phyloP scores from a whole-genome alignment of 2,329 filamentous ascomycete genomes.

The Pseudogymnoascus sp. region DNA sequence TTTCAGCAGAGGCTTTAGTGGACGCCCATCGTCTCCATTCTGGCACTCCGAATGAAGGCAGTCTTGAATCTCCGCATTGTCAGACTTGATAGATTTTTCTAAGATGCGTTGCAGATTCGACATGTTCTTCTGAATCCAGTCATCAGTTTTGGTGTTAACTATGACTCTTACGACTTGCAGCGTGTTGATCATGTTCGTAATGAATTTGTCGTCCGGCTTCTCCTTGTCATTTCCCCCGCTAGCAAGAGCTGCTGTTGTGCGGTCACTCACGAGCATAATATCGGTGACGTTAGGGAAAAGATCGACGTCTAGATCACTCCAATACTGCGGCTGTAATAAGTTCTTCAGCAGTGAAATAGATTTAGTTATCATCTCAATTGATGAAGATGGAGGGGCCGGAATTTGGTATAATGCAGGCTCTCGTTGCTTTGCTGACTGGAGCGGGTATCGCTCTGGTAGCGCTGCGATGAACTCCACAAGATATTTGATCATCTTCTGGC shows the following conservation, averaged over 20 bases:
- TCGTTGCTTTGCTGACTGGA: slow-evolving; percentile 61
- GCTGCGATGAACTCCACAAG: slow-evolving; percentile 91
- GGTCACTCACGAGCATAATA: slow-evolving; percentile 74
- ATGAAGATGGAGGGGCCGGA: slow-evolving; percentile 43
- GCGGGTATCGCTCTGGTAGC: slow-evolving; percentile 74
- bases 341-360: slow-evolving; percentile 75
- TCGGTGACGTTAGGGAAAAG: slow-evolving; percentile 87
- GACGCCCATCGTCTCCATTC: slow-evolving; percentile 55
- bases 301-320: slow-evolving; percentile 87
- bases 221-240: slow-evolving; percentile 48
- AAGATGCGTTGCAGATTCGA: slow-evolving; percentile 75
- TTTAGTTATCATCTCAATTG: slow-evolving; percentile 77
- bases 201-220: slow-evolving; percentile 73
- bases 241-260: slow-evolving; percentile 53
- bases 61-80: slow-evolving; percentile 88
- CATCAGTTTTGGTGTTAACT: slow-evolving; percentile 76
- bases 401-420: slow-evolving; percentile 40
- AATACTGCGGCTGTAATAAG: slow-evolving; percentile 77
- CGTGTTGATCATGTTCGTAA: slow-evolving; percentile 85
- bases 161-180: slow-evolving; percentile 87
- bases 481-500: slow-evolving; percentile 84
- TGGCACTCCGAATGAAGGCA: slow-evolving; percentile 72
- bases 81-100: slow-evolving; percentile 80
- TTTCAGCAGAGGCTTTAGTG: slow-evolving; percentile 67
- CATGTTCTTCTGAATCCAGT: slow-evolving; percentile 81